A percentile compares a stretch with the other conserved stretches of the same genome.
phyloP scores from a whole-genome alignment of 306 rosid species.

The Casuarina cunninghamiana region DNA sequence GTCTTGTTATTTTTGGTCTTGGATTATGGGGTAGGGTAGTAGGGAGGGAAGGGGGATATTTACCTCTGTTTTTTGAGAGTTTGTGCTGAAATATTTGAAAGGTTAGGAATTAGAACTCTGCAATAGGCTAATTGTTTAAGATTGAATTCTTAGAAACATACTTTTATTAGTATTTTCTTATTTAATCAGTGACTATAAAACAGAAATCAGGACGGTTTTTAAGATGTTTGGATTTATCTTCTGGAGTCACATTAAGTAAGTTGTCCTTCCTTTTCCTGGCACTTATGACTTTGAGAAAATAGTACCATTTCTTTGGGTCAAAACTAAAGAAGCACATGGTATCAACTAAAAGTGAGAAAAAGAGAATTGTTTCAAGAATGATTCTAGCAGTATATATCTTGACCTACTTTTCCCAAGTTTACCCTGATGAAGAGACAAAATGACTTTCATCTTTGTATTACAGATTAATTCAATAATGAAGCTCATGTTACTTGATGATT shows the following conservation, averaged over 20 bases:
- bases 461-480: not conserved
- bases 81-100: not conserved
- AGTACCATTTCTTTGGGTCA: not conserved
- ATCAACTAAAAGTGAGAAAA: not conserved
- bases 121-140: not conserved
- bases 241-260: not conserved
- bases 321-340: not conserved
- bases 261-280: not conserved
- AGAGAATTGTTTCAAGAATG: not conserved
- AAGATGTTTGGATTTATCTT: not conserved
- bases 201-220: not conserved
- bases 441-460: not conserved
- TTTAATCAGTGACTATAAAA: not conserved
- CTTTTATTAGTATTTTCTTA: not conserved
- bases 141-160: too few species aligned
- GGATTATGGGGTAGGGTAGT: not conserved
- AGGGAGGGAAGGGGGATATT: not conserved
- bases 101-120: not conserved
- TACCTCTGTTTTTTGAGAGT: not conserved
- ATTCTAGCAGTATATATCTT: not conserved
- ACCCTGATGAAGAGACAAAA: not conserved
- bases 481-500: not conserved
- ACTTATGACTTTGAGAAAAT: not conserved
- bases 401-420: not conserved
- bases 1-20: not conserved